Evolutionary conservation across 257 asterid species (phyloP), one percentile per base, ranked within the genome.

Genomic region (Plantago elongata): DNA sequence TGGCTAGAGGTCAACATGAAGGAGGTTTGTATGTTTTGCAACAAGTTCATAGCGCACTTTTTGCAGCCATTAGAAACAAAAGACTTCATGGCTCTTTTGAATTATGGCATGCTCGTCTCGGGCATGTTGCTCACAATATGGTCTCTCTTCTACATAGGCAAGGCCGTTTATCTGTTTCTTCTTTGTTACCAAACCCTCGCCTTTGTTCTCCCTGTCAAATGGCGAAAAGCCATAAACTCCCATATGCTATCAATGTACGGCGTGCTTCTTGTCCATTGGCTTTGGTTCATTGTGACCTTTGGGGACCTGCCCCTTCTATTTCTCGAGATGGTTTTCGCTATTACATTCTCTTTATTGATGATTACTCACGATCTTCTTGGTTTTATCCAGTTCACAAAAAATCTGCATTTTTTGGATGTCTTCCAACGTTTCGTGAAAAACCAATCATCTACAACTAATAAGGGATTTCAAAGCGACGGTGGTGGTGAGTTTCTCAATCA

Each of bases 231-330:
- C 17, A 51, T 3, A 12, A 45, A 12, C 13, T 60, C 9, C 60
- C 73, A 0, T 68, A 37, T 59, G 0, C 43, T 0, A 13, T 22
- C 1, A 68, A 68, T 22, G 52, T 50, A 1, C 42, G 60, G 9
- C 54, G 55, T 11, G 46, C 62, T 6, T 4, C 46, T 2, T 0
- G 8, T 38, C 45, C 29, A 10, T 18, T 68, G 1, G 52, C 60
- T 12, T 22, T 48, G 6, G 40, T 60, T 18, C 73, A 68, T 29
- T 68, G 73, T 52, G 73, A 68, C 27, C 10, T 68, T 13, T 68
- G 67, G 73, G 73, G 72, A 1, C 65, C 72, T 6, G 51, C 65
- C 7, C 66, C 59, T 0, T 13, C 40, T 47, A 5, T 0, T 2
- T 46, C 66, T 4, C 1, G 13, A 10, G 30, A 9, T 9, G 59